These are phyloP conservation scores for Malania oleifera DNA, from an alignment of 164 flowering plant genomes.

Conservation along the genomic window DNA sequence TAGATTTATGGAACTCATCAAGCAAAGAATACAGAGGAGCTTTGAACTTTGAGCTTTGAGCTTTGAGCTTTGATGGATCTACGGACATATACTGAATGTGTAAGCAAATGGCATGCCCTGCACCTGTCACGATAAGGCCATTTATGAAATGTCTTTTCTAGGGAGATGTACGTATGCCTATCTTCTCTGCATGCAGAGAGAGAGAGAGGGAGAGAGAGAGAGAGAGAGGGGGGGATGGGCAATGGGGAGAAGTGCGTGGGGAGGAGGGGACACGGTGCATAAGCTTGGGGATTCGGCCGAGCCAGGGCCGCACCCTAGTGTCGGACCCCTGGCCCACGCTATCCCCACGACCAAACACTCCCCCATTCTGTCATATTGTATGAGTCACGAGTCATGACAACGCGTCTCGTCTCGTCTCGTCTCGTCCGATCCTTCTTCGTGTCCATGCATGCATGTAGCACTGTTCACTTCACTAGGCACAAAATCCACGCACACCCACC, in stretches of 20 bases:
- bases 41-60: too few relatives aligned
- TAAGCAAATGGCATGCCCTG: constrained; percentile 17
- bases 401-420: too few relatives aligned
- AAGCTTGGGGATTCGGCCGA: constrained; percentile 34
- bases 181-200: too few relatives aligned
- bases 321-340: constrained; percentile 36
- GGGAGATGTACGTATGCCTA: too few relatives aligned
- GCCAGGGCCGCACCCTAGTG: constrained; percentile 37
- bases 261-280: constrained; percentile 36
- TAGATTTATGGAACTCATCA: too few relatives aligned
- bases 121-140: constrained; percentile 7
- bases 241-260: neutral
- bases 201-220: constrained; percentile 10
- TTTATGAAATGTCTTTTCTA: constrained; percentile 9
- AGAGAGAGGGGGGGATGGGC: constrained; percentile 3
- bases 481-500: constrained; percentile 7
- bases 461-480: too few relatives aligned
- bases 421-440: too few relatives aligned
- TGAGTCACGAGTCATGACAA: too few relatives aligned
- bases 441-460: too few relatives aligned
- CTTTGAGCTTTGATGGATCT: too few relatives aligned
- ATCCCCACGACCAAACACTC: constrained; percentile 6
- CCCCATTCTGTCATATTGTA: too few relatives aligned
- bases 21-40: too few relatives aligned
- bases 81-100: neutral